Evolutionary conservation across 805 yeast genomes (phyloP), one percentile per base, ranked within the genome.

Genomic region (Cyberlindnera mycetangii): DNA sequence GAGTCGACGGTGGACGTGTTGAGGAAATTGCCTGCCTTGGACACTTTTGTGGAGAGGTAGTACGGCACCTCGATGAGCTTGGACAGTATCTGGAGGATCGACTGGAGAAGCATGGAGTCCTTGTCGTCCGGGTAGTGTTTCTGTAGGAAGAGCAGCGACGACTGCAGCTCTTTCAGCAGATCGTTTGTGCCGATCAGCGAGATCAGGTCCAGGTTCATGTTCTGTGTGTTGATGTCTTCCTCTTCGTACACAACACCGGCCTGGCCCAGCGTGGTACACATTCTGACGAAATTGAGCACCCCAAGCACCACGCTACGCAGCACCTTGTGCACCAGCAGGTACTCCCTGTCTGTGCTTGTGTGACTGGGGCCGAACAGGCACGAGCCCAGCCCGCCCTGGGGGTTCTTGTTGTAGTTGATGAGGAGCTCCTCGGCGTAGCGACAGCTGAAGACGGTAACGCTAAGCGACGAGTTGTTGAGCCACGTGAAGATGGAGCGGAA

Each of bases 401-500:
- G 55, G n/a, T 54, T 47, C 15, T 53, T 53, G 3, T 64, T 62
- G 44, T 72, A 76, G 34, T 67, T 64, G 12, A 62, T 60, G 15
- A 85, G 60, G n/a, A 82, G 53, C 17, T 73, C 68, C 53, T 85
- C 89, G 18, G 89, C 81, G 55, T 82, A 83, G 17, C 86, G 67
- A 56, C 90, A 85, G 50, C 95, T 79, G 36, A 89, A 67, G 1
- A 92, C 75, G 0, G 92, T 86, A 18, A 83, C 85, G n/a, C 89
- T 77, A 36, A 89, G 66, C 7, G 90, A 77, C 47, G 83, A 75
- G 46, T 88, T 88, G 44, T 78, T 72, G 32, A 88, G 69, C 98
- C 98, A 92, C 8, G 81, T 69, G 62, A 82, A 74, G 30, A 81
- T 68, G 27, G 76, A 64, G 33, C 77, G 68, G 8, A 82, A 57